These are phyloP conservation scores for Kingdonia uniflora DNA, from an alignment of 164 flowering plant species.

Conservation along the genomic window DNA sequence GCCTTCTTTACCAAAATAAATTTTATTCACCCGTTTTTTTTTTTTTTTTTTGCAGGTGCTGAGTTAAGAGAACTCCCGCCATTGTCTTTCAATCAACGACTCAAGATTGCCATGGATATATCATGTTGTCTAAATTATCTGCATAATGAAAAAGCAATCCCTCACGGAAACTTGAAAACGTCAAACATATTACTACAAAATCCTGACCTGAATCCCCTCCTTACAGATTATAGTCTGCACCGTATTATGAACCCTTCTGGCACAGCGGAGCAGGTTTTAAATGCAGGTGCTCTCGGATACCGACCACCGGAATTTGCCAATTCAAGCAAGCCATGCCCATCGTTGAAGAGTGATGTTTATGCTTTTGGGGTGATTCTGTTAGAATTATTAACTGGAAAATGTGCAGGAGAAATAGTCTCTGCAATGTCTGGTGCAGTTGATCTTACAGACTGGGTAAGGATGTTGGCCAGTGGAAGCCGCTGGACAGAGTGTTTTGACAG, in stretches of 20 bases:
- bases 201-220: slow-evolving; percentile 26
- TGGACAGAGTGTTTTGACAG: slow-evolving; percentile 39
- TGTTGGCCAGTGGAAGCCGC: slow-evolving; percentile 36
- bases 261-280: slow-evolving; percentile 58
- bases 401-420: slow-evolving; percentile 48
- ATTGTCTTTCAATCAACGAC: slow-evolving; percentile 33
- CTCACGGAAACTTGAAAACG: slow-evolving; percentile 77
- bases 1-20: too few species aligned
- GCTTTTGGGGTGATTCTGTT: slow-evolving; percentile 66
- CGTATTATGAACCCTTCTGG: slow-evolving; percentile 60
- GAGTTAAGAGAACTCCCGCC: slow-evolving; percentile 29
- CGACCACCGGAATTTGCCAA: slow-evolving; percentile 69
- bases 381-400: slow-evolving; percentile 60
- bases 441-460: slow-evolving; percentile 63
- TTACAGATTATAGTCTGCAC: slow-evolving; percentile 74
- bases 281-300: slow-evolving; percentile 71
- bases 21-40: too few species aligned
- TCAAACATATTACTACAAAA: slow-evolving; percentile 47
- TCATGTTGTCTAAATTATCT: slow-evolving; percentile 58
- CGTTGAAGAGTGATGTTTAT: slow-evolving; percentile 65
- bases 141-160: slow-evolving; percentile 56
- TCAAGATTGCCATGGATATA: slow-evolving; percentile 39
- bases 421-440: slow-evolving; percentile 39
- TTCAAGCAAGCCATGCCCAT: slow-evolving; percentile 63
- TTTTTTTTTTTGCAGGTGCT: slow-evolving; percentile 33